Percentiles rank a stretch among this genome's conserved stretches.
Conservation (phyloP, 2,329 filamentous ascomycete species). For the Zymoseptoria passerinii region DNA sequence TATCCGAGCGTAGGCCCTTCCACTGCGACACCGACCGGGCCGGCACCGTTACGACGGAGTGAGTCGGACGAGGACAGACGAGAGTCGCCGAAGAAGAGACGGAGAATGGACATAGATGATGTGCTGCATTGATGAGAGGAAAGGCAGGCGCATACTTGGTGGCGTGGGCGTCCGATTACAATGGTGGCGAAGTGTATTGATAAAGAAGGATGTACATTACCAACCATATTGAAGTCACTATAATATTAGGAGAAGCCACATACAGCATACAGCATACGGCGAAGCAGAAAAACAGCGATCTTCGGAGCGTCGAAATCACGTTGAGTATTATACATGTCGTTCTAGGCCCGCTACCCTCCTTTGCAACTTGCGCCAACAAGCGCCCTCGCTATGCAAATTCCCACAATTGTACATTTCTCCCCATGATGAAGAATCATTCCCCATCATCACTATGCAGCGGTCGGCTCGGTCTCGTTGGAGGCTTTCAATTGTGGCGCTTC, state of each 20-base stretch:
- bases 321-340: not conserved
- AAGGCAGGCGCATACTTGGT: not conserved
- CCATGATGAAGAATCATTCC: not conserved
- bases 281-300: not conserved
- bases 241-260: not conserved
- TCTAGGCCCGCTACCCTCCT: not conserved
- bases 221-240: not conserved
- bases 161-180: not conserved
- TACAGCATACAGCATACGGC: not conserved
- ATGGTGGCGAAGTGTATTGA: not conserved
- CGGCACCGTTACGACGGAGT: constrained; percentile 2
- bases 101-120: constrained; percentile 27
- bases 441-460: not conserved
- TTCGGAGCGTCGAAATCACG: not conserved
- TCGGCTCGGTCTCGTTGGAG: not conserved
- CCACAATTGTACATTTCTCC: not conserved
- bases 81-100: constrained; percentile 20
- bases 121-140: constrained; percentile 23
- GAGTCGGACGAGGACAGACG: constrained; percentile 7
- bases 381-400: not conserved
- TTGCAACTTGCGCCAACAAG: not conserved
- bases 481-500: not conserved
- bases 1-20: not conserved
- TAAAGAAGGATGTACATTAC: not conserved
- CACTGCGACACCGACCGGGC: not conserved